Percentiles rank a stretch among this genome's conserved stretches.
phyloP scores from a whole-genome alignment of 257 asterid genomes.

The Avicennia marina region DNA sequence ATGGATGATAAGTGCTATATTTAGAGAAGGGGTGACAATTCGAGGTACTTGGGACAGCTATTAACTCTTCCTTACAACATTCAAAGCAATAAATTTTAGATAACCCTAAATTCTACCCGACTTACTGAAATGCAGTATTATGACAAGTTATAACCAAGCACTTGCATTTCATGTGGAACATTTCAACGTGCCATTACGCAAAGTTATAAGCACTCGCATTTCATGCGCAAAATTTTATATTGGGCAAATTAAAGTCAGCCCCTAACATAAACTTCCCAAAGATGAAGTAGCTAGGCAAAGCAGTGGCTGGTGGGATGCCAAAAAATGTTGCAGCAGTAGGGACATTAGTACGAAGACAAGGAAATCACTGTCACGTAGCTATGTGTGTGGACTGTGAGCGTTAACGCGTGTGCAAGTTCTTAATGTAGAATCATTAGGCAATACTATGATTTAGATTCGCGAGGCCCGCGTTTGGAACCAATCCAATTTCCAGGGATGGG shows the following conservation, averaged over 20 bases:
- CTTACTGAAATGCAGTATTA: too few species aligned
- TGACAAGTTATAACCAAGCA: too few species aligned
- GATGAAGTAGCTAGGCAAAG: background rate
- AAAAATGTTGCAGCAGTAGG: background rate
- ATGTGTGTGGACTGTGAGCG: conserved; percentile 11
- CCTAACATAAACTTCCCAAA: background rate
- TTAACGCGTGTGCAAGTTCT: conserved; percentile 21
- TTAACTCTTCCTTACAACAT: too few species aligned
- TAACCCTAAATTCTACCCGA: background rate
- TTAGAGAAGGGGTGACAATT: too few species aligned
- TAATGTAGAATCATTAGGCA: background rate
- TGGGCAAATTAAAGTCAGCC: background rate
- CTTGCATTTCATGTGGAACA: too few species aligned
- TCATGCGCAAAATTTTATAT: conserved; percentile 11
- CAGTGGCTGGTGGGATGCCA: conserved; percentile 4
- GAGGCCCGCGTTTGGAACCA: conserved; percentile 20
- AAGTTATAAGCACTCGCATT: conserved; percentile 4
- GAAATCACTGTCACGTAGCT: conserved; percentile 22
- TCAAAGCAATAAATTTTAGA: too few species aligned
- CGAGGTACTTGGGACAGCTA: too few species aligned
- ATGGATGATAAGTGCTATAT: too few species aligned
- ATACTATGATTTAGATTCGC: background rate
- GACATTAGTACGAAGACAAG: background rate
- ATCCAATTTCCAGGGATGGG: too few species aligned
- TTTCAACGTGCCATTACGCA: too few species aligned